Base-by-base conservation (phyloP, 306 rosid genomes). In the Mimosa bimucronata region DNA sequence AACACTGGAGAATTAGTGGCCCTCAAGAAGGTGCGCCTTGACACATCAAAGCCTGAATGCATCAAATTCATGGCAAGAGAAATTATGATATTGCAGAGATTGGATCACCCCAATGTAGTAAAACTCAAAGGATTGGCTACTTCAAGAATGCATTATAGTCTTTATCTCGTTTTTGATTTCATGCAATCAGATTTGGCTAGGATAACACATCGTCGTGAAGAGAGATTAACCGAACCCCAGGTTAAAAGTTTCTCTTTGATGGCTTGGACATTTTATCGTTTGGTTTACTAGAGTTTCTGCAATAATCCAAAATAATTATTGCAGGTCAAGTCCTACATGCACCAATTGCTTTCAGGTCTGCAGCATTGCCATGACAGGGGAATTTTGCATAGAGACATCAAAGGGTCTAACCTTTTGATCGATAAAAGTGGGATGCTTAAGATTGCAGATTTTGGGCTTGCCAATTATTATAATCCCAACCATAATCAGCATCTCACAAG, bases 71-170 rank as follows among this genome's bases (percentile, higher is more conserved):
- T 60, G 66, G 66, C 66, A 11, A 25, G 66, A 60, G 66, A 60
- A 60, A 60, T 60, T 26, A 60, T 26, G 66, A 60, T 60, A 60
- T 60, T 60, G 11, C 66, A 15, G 66, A 26, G 66, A 60, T 13
- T 60, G 37, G 66, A 60, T 60, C 66, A 60, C 28, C 66, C 66
- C 66, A 60, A 60, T 26, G 37, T 60, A 26, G 34, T 60, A 60
- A 26, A 60, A 60, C 66, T 60, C 37, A 60, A 60, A 26, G 66
- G 66, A 60, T 60, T 60, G 34, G 66, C 66, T 26, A 60, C 66
- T 60, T 60, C 66, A 60, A 26, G 66, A 60, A 60, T 60, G 66
- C 66, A 60, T 60, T 60, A 60, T 60, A 60, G 66, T 60, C 66
- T 60, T 26, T 60, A 60, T 12, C 66, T 60, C 0, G 66, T 60